Percentiles rank a stretch among this genome's conserved stretches.
These are phyloP conservation scores for Aspergillus conjunctus DNA, from an alignment of 495 filamentous ascomycete genomes.

Conservation along the genomic window DNA sequence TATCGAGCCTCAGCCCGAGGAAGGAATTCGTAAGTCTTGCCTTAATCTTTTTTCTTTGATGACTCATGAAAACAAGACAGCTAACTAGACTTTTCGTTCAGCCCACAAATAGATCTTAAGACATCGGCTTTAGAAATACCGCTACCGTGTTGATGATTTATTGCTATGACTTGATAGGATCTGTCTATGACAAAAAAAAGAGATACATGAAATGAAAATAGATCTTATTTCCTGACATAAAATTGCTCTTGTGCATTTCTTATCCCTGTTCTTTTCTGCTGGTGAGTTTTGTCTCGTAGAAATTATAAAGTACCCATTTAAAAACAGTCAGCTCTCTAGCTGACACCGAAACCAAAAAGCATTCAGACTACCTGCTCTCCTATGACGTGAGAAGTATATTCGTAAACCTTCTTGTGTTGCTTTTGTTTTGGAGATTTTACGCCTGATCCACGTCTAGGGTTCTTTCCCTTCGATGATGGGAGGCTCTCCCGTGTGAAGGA, in stretches of 20 bases:
- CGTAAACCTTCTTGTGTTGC: no score
- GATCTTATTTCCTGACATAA: not conserved
- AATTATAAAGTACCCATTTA: no score
- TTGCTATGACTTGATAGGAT: conserved; percentile 12
- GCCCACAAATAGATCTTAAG: conserved; percentile 41
- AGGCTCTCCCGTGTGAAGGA: no score
- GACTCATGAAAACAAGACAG: not conserved
- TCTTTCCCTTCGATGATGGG: no score
- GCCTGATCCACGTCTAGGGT: no score
- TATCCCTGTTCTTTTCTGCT: not conserved
- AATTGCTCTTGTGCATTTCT: not conserved
- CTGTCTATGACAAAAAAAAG: conserved; percentile 8
- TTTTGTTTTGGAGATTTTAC: no score
- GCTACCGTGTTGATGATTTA: conserved; percentile 12
- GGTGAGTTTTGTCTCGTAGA: no score
- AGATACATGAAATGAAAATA: conserved; percentile 6
- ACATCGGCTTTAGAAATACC: not conserved
- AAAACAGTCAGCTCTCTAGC: no score
- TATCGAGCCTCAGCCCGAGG: conserved; percentile 63
- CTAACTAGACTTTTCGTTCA: conserved; percentile 19
- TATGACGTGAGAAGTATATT: no score
- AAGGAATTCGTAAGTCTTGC: conserved; percentile 65
- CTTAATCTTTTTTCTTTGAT: conserved; percentile 21
- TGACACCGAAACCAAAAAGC: no score
- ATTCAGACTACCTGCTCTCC: no score